These are phyloP conservation scores for Pilasporangium apinafurcum DNA, from an alignment of 352 stramenopile genomes.

Conservation along the genomic window DNA sequence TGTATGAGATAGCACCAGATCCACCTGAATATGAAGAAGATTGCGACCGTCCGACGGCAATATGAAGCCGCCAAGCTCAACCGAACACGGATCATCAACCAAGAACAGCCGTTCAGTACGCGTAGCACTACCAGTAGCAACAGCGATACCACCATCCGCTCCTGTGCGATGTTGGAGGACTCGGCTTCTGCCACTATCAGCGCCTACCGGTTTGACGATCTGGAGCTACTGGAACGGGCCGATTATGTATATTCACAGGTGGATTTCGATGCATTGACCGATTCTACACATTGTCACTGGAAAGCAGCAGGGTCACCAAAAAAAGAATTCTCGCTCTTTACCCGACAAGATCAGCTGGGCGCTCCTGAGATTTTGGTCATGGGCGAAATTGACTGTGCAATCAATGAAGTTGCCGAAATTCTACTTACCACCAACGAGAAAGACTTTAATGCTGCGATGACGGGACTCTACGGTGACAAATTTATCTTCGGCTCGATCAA, in stretches of 20 bases:
- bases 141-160: too few relatives aligned
- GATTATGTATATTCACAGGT: not conserved
- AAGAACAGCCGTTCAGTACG: too few relatives aligned
- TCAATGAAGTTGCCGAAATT: conserved; percentile 3
- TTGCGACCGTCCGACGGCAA: too few relatives aligned
- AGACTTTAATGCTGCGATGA: conserved; percentile 6
- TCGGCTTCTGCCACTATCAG: too few relatives aligned
- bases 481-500: conserved; percentile 11
- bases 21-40: too few relatives aligned
- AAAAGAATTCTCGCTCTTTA: conserved; percentile 3
- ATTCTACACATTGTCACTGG: conserved; percentile 1
- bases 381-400: conserved; percentile 5
- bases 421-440: conserved; percentile 3
- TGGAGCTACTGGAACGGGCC: conserved; percentile 1
- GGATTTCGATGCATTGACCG: conserved; percentile 3
- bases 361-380: conserved; percentile 3
- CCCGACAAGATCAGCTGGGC: too few relatives aligned
- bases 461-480: conserved; percentile 8
- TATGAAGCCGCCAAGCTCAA: too few relatives aligned
- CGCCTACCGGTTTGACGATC: too few relatives aligned
- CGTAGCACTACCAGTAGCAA: too few relatives aligned
- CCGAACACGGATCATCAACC: too few relatives aligned
- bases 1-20: too few relatives aligned
- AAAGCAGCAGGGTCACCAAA: conserved; percentile 4
- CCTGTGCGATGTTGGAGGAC: too few relatives aligned